Conservation (phyloP, 139 green algal genomes). For the Ulvella scutata region DNA sequence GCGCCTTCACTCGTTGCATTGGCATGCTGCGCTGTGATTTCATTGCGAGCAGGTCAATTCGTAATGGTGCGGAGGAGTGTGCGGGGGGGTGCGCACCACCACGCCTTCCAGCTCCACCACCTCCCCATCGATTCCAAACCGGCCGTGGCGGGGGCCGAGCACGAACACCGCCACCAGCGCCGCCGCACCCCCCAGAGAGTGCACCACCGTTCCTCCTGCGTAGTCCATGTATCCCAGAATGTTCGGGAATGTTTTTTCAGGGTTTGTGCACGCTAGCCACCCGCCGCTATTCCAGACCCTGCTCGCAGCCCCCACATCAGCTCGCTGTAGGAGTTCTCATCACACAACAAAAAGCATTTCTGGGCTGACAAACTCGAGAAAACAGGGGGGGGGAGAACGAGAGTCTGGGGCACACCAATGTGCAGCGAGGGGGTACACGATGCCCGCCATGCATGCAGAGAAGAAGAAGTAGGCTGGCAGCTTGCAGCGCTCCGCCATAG, state of each 20-base stretch:
- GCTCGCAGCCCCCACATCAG: neutral
- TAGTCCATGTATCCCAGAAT: slow-evolving; percentile 18
- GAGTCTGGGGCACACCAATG: slow-evolving; percentile 24
- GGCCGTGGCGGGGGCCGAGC: slow-evolving; percentile 79
- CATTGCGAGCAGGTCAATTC: no score
- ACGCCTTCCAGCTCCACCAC: neutral
- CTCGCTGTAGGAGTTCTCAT: neutral
- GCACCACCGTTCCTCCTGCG: slow-evolving; percentile 25
- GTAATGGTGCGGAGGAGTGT: no score
- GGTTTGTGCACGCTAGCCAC: slow-evolving; percentile 3
- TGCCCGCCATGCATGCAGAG: slow-evolving; percentile 31
- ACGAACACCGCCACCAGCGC: slow-evolving; percentile 66
- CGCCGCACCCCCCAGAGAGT: slow-evolving; percentile 52
- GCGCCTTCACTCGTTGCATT: no score
- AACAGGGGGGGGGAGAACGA: neutral
- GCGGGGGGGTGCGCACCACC: neutral
- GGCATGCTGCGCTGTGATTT: no score
- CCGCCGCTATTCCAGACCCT: slow-evolving; percentile 16
- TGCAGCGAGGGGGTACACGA: slow-evolving; percentile 40
- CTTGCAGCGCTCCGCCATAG: slow-evolving; percentile 28
- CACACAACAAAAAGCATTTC: neutral
- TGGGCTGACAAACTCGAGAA: slow-evolving; percentile 8
- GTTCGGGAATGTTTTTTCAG: slow-evolving; percentile 10
- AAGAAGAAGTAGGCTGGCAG: slow-evolving; percentile 37
- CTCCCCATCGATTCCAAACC: slow-evolving; percentile 73